phyloP scores from a whole-genome alignment of 352 stramenopile genomes.

The Phytophthora citricola region DNA sequence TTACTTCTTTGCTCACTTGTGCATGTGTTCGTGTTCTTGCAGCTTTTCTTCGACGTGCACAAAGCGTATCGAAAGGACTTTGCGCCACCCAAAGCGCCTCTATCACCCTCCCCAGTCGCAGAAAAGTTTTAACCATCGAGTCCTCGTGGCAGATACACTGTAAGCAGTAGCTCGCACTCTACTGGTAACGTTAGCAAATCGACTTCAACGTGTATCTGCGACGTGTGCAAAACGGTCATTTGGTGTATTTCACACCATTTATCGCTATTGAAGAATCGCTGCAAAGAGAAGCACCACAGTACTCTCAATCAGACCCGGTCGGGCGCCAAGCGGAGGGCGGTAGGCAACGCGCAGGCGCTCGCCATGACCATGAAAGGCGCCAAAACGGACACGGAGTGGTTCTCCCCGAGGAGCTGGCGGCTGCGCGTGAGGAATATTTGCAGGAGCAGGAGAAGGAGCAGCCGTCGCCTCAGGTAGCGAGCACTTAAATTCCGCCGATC shows the following conservation, averaged over 20 bases:
- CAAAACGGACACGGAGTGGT: constrained; percentile 61
- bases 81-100: constrained; percentile 6
- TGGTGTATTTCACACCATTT: constrained; percentile 10
- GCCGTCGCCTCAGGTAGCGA: constrained; percentile 60
- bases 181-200: neutral
- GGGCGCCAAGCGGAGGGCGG: constrained; percentile 9
- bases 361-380: constrained; percentile 41
- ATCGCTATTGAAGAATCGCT: constrained; percentile 22
- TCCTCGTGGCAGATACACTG: neutral
- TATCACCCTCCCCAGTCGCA: neutral
- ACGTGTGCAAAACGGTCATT: constrained; percentile 10
- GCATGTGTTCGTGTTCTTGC: constrained; percentile 4
- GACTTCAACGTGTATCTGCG: constrained; percentile 11
- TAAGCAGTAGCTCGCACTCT: neutral
- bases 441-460: constrained; percentile 80
- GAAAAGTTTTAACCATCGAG: constrained; percentile 6
- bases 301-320: constrained; percentile 1
- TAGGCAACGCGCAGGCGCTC: constrained; percentile 20
- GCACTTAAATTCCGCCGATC: constrained; percentile 14
- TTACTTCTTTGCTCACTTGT: neutral
- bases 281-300: constrained; percentile 10
- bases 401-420: constrained; percentile 79
- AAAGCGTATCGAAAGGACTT: constrained; percentile 64
- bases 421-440: constrained; percentile 77
- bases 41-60: constrained; percentile 69